Conservation (phyloP, 1,139 yeast genomes). For the Pichia sp. region DNA sequence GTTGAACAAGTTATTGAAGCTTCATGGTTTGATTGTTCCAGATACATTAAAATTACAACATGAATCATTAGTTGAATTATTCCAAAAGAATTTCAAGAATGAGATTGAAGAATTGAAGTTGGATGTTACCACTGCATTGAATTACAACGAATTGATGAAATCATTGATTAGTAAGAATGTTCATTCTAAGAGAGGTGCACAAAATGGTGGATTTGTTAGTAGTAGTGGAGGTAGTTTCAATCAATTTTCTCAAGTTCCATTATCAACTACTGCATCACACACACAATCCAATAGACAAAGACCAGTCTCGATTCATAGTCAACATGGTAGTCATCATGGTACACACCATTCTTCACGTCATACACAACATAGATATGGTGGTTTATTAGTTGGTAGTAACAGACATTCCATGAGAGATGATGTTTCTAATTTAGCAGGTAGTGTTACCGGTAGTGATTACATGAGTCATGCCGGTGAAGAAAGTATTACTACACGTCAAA, state of each 20-base stretch:
- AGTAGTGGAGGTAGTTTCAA: constrained; percentile 10
- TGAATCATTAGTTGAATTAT: constrained; percentile 61
- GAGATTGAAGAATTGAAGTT: constrained; percentile 48
- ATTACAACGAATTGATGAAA: constrained; percentile 17
- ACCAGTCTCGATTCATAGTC: constrained; percentile 9
- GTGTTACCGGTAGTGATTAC: not conserved
- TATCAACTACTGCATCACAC: not conserved
- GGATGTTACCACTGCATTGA: constrained; percentile 20
- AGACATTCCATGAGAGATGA: constrained; percentile 16
- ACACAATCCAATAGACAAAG: not conserved
- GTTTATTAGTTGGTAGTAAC: constrained; percentile 1
- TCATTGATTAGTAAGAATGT: constrained; percentile 19
- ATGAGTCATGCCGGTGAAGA: constrained; percentile 4
- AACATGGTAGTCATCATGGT: constrained; percentile 11
- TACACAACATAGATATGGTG: constrained; percentile 7
- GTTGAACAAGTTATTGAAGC: constrained; percentile 61
- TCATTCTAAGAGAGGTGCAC: constrained; percentile 18
- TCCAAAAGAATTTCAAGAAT: constrained; percentile 62
- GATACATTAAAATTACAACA: constrained; percentile 60
- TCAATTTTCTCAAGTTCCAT: constrained; percentile 7
- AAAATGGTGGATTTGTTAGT: not conserved
- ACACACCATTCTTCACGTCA: constrained; percentile 4
- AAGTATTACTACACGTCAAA: constrained; percentile 1
- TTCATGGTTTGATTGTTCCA: constrained; percentile 71
- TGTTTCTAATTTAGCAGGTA: not conserved